Evolutionary conservation across 2,329 filamentous ascomycete species (phyloP).

Genomic region (Fusarium cyanostomum): DNA sequence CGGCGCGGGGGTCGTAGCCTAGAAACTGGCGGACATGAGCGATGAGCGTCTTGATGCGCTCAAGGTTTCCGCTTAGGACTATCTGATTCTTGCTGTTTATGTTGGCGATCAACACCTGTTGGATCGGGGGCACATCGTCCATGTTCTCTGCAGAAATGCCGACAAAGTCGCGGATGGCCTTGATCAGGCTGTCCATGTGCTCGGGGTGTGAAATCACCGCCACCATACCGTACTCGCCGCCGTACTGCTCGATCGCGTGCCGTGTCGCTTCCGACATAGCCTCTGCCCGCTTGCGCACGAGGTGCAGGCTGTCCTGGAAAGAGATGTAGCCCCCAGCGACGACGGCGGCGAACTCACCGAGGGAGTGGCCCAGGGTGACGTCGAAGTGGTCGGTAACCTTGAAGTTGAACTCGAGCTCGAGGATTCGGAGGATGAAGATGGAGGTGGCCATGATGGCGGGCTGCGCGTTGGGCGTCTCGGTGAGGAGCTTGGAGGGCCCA

Average conservation of each 20-base stretch:
- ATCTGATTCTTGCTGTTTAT: constrained; percentile 97
- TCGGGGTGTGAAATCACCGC: constrained; percentile 88
- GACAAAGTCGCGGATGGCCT: constrained; percentile 81
- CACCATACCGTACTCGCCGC: constrained; percentile 93
- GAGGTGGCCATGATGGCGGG: constrained; percentile 97
- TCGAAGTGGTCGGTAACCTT: constrained; percentile 75
- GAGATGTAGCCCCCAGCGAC: constrained; percentile 83
- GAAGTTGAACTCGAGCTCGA: constrained; percentile 88
- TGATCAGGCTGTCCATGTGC: constrained; percentile 74
- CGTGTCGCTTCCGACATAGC: constrained; percentile 82
- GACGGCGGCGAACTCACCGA: constrained; percentile 92
- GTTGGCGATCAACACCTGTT: constrained; percentile 91
- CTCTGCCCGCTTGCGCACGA: constrained; percentile 81
- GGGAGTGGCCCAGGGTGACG: constrained; percentile 86
- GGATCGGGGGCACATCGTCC: constrained; percentile 76
- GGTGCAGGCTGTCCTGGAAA: constrained; percentile 79
- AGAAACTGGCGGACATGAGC: constrained; percentile 88
- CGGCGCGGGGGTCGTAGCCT: constrained; percentile 89
- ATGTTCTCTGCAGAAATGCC: constrained; percentile 74
- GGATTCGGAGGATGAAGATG: constrained; percentile 85
- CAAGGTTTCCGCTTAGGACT: constrained; percentile 87
- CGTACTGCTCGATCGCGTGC: constrained; percentile 70
- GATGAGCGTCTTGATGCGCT: constrained; percentile 81
- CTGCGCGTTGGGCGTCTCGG: constrained; percentile 86
- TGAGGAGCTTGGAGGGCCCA: constrained; percentile 80